These are phyloP conservation scores for Uronychia binucleata DNA, from an alignment of 73 alveolate species.

Conservation along the genomic window DNA sequence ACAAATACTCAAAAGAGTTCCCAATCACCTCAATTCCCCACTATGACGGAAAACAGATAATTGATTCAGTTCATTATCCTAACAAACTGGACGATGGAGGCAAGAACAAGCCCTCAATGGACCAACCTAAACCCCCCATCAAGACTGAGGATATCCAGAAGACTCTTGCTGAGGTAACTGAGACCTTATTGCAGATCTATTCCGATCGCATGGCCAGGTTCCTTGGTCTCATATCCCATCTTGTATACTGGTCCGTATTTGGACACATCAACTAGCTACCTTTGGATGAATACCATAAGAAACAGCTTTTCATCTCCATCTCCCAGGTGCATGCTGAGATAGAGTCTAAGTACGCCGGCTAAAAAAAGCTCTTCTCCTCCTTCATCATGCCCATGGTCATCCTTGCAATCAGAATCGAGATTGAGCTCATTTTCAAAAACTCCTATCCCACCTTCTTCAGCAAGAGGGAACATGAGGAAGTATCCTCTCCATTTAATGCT, in stretches of 20 bases:
- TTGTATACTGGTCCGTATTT: constrained; percentile 54
- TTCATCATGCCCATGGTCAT: constrained; percentile 61
- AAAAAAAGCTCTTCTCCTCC: constrained; percentile 42
- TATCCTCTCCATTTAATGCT: not conserved
- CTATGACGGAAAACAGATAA: constrained; percentile 4
- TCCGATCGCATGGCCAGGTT: constrained; percentile 10
- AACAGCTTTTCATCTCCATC: constrained; percentile 39
- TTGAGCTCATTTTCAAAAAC: constrained; percentile 61
- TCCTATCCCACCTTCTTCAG: constrained; percentile 50
- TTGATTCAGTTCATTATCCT: not conserved
- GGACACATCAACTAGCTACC: constrained; percentile 58
- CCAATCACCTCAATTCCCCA: constrained; percentile 45
- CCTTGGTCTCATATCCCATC: constrained; percentile 44
- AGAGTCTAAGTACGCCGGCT: constrained; percentile 50
- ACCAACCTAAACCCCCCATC: constrained; percentile 19
- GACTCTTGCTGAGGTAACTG: constrained; percentile 19
- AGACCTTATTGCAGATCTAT: constrained; percentile 7
- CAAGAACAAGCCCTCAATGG: not conserved
- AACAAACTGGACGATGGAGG: not conserved
- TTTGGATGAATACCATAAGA: constrained; percentile 45
- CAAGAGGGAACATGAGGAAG: constrained; percentile 38
- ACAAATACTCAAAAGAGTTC: constrained; percentile 36
- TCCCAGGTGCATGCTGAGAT: constrained; percentile 32
- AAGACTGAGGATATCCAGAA: constrained; percentile 35
- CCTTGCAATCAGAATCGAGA: constrained; percentile 54